phyloP scores from a whole-genome alignment of 2,329 filamentous ascomycete genomes.

The Leptographium galeiforme region DNA sequence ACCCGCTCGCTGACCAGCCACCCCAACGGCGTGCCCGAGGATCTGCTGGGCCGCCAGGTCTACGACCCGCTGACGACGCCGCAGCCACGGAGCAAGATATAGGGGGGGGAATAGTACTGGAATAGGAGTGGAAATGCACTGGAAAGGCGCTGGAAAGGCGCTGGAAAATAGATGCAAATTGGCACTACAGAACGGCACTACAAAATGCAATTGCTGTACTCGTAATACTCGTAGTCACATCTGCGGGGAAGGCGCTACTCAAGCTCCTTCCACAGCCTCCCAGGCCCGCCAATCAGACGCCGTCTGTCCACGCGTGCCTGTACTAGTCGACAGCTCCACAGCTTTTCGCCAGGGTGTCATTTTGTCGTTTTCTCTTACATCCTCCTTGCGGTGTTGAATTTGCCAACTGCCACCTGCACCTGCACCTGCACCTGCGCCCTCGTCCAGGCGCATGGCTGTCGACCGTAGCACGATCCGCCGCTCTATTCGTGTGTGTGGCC shows the following conservation, averaged over 20 bases:
- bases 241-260: background rate
- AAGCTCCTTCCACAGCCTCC: background rate
- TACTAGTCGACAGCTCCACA: background rate
- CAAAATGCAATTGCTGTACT: too few relatives aligned
- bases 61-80: slow-evolving; percentile 43
- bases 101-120: background rate
- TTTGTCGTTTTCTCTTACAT: background rate
- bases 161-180: too few relatives aligned
- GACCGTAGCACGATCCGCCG: too few relatives aligned
- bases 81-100: slow-evolving; percentile 40
- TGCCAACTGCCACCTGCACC: background rate
- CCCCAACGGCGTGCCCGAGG: slow-evolving; percentile 31
- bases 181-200: too few relatives aligned
- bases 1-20: slow-evolving; percentile 51
- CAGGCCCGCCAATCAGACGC: background rate
- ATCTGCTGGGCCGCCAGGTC: slow-evolving; percentile 32
- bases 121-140: too few relatives aligned
- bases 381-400: background rate
- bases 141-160: background rate
- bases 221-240: too few relatives aligned
- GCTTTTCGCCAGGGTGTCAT: slow-evolving; percentile 1
- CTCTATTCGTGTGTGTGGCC: too few relatives aligned
- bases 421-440: background rate
- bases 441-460: background rate
- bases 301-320: background rate